These are phyloP conservation scores for Pseudocercospora crystallina DNA, from an alignment of 2,329 filamentous ascomycete genomes.

Conservation along the genomic window DNA sequence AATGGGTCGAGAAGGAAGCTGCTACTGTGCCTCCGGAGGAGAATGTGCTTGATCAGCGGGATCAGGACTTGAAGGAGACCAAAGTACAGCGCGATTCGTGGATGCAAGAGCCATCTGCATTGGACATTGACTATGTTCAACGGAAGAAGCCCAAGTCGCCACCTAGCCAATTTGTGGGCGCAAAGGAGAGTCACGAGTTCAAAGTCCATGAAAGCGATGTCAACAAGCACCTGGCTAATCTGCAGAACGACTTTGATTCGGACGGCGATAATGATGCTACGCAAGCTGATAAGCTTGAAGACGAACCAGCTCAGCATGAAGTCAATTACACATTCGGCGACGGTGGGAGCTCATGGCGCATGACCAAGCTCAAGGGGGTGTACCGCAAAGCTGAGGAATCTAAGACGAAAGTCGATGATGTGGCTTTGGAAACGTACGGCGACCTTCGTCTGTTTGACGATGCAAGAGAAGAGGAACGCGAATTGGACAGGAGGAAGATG, in stretches of 20 bases:
- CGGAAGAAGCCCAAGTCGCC: slow-evolving; percentile 51
- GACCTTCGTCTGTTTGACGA: slow-evolving; percentile 84
- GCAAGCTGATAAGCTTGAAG: slow-evolving; percentile 39
- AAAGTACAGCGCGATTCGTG: slow-evolving; percentile 74
- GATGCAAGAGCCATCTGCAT: slow-evolving; percentile 85
- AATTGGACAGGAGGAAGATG: slow-evolving; percentile 75
- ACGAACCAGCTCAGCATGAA: slow-evolving; percentile 58
- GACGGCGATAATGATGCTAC: slow-evolving; percentile 54
- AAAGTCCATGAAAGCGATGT: slow-evolving; percentile 78
- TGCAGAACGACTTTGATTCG: slow-evolving; percentile 49
- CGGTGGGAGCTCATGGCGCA: slow-evolving; percentile 86
- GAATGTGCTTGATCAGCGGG: slow-evolving; percentile 44
- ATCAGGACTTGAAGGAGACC: slow-evolving; percentile 39
- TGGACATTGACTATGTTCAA: slow-evolving; percentile 82
- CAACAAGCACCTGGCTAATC: slow-evolving; percentile 66
- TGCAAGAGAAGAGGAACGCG: slow-evolving; percentile 87
- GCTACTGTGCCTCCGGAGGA: slow-evolving; percentile 43
- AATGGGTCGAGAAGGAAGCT: slow-evolving; percentile 46
- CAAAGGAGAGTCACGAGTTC: slow-evolving; percentile 63
- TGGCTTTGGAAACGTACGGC: slow-evolving; percentile 80
- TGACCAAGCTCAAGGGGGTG: slow-evolving; percentile 88
- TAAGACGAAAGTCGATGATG: slow-evolving; percentile 71
- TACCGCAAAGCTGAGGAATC: slow-evolving; percentile 76
- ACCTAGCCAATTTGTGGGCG: slow-evolving; percentile 45
- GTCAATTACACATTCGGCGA: slow-evolving; percentile 88